Base-by-base conservation (phyloP, 1,284 basidiomycete species). In the Porodaedalea pini region DNA sequence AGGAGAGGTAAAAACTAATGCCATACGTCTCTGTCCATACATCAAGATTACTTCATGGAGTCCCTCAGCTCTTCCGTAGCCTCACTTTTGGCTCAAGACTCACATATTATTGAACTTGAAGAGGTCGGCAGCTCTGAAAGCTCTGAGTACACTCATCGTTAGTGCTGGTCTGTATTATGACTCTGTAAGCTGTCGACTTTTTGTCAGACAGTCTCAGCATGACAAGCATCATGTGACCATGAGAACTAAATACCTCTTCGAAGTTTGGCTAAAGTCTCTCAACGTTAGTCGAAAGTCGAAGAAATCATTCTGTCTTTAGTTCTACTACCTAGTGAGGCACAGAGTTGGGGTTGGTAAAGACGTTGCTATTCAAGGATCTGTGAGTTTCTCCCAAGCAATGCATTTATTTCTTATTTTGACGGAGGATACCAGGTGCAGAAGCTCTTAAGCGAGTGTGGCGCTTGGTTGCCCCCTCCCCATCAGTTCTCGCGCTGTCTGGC, bases 1-100 rank as follows among this genome's bases (percentile, higher is more conserved):
- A 96, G 68, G 75, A 83, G 43, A 96, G 75, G 70, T 96, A 96
- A 71, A 95, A 96, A 27, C 79, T 81, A 65, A 91, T 86, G 47
- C 86, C 86, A 70, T 94, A 96, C 89, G 94, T 96, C 74, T 96
- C 94, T 47, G 93, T 96, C 90, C 91, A 96, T 54, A 94, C 78
- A 70, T 96, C 93, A 67, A 95, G 75, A 70, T 96, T 96, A 60
- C 94, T 94, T 48, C 57, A 51, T 34, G 21, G 3, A 39, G 4
- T 25, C 44, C 21, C 2, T 15, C 7, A 15, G 8, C 6, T 31
- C 4, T 27, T 25, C 10, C 2, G 17, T 32, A n/a, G n/a, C n/a
- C n/a, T 31, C 17, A 34, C 2, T 19, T n/a, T 31, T n/a, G 11
- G n/a, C 27, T 32, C 23, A 15, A 53, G 25, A 70, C 79, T 63